Evolutionary conservation across 805 yeast genomes (phyloP), one percentile per base, ranked within the genome.

Genomic region (Lachancea kluyveri): DNA sequence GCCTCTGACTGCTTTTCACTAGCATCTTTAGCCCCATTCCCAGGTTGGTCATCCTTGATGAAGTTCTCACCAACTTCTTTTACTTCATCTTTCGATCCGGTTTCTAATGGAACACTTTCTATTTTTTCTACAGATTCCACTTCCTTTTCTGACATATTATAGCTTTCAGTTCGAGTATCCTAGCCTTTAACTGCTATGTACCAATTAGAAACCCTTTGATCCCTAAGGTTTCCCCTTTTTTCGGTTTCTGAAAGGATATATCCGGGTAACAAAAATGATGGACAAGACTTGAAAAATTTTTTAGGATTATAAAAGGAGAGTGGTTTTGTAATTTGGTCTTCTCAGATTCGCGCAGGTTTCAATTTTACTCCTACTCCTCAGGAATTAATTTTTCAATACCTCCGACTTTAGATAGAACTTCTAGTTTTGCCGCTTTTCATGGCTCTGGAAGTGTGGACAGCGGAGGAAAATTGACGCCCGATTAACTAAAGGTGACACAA

Each of bases 371-470:
- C n/a, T n/a, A n/a, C n/a, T 46, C 51, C 48, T 44, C 49, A 52
- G 45, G 45, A 47, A 35, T 46, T 40, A 40, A 31, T 40, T 31
- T 39, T 38, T 23, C n/a, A 22, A 22, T 11, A 15, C 45, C 64
- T 62, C 64, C 59, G 66, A 57, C 45, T 35, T 46, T 55, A 54
- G 58, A 57, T 59, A 64, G 68, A 64, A 54, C 68, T 59, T 59
- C 44, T 50, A n/a, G n/a, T n/a, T 57, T 30, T 45, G 52, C 46
- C 43, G 37, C 33, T 48, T 34, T 38, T 45, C 52, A 48, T 52
- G 52, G 48, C 43, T 36, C 36, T 47, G 47, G 49, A 43, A 55
- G 72, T 55, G 73, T 62, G 72, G 73, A 68, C 74, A 67, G 64
- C 72, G 59, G 72, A 67, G 72, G 50, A 35, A 68, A 54, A 68